Evolutionary conservation across 1,284 basidiomycete species (phyloP).

Genomic region (Agroathelia rolfsii): DNA sequence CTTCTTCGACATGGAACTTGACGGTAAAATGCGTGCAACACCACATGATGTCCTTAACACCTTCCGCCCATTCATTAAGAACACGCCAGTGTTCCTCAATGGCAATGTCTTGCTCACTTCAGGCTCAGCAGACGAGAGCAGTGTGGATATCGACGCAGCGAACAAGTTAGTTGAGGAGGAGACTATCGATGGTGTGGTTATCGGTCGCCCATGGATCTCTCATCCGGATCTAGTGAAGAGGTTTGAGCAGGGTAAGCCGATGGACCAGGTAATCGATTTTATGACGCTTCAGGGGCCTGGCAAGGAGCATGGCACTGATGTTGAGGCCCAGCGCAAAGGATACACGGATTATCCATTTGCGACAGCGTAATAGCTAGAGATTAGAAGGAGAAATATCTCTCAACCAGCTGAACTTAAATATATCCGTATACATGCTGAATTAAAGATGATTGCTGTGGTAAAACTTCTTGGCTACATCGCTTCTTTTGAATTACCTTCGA

Average conservation of each 20-base stretch:
- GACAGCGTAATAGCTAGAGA: no score
- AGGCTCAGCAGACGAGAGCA: slow-evolving; percentile 15
- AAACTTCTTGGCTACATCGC: no score
- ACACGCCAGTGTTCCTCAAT: slow-evolving; percentile 14
- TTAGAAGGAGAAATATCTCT: no score
- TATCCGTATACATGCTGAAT: no score
- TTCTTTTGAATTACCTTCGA: no score
- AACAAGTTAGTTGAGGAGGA: slow-evolving; percentile 18
- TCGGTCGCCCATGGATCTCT: slow-evolving; percentile 17
- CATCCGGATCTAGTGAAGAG: slow-evolving; percentile 18
- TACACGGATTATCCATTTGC: slow-evolving; percentile 20
- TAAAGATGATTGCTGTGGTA: no score
- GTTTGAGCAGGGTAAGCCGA: slow-evolving; percentile 12
- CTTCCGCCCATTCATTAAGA: slow-evolving; percentile 26
- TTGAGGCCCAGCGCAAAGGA: slow-evolving; percentile 11
- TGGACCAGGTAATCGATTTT: slow-evolving; percentile 11
- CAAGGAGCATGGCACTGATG: slow-evolving; percentile 3
- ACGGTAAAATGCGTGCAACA: slow-evolving; percentile 13
- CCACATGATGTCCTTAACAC: slow-evolving; percentile 20
- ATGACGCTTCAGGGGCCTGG: slow-evolving; percentile 9
- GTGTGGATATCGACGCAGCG: slow-evolving; percentile 27
- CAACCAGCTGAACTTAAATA: no score
- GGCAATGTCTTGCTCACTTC: slow-evolving; percentile 15
- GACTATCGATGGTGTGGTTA: slow-evolving; percentile 16
- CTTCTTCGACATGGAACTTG: slow-evolving; percentile 11